Percentiles rank a stretch among this genome's conserved stretches.
These are phyloP conservation scores for Nissolia schottii DNA, from an alignment of 306 rosid genomes.

Conservation along the genomic window DNA sequence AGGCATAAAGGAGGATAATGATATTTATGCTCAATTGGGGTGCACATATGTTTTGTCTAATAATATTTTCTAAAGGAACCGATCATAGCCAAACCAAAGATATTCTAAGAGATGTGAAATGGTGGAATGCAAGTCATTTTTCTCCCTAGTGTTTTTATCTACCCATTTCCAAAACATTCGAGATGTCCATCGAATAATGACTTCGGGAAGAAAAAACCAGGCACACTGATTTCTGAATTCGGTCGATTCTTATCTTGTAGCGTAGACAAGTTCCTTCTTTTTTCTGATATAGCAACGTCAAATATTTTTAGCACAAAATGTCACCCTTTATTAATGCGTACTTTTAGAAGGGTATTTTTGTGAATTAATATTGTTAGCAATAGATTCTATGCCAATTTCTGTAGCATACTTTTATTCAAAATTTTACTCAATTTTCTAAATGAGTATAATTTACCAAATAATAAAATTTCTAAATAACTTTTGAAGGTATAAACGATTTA, in stretches of 20 bases:
- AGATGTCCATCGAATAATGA: not conserved
- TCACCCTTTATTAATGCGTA: not conserved
- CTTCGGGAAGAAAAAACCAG: not conserved
- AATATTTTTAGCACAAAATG: not conserved
- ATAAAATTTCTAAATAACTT: not conserved
- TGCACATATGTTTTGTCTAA: too few species aligned
- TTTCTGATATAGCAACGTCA: not conserved
- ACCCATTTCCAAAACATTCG: not conserved
- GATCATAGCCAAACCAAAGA: not conserved
- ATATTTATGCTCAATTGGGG: not conserved
- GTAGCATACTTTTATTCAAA: too few species aligned
- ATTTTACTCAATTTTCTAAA: too few species aligned
- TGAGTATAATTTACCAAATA: too few species aligned
- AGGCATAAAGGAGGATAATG: not conserved
- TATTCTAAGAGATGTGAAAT: not conserved
- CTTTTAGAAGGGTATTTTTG: too few species aligned
- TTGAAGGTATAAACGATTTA: not conserved
- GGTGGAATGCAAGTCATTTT: not conserved
- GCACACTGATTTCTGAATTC: not conserved
- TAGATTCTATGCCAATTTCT: too few species aligned
- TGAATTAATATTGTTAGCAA: too few species aligned
- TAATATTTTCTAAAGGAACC: not conserved
- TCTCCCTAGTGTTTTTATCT: not conserved
- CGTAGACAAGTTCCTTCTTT: not conserved
- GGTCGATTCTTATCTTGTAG: not conserved